These are phyloP conservation scores for Fusarium beomiforme DNA, from an alignment of 2,329 filamentous ascomycete species.

Conservation along the genomic window DNA sequence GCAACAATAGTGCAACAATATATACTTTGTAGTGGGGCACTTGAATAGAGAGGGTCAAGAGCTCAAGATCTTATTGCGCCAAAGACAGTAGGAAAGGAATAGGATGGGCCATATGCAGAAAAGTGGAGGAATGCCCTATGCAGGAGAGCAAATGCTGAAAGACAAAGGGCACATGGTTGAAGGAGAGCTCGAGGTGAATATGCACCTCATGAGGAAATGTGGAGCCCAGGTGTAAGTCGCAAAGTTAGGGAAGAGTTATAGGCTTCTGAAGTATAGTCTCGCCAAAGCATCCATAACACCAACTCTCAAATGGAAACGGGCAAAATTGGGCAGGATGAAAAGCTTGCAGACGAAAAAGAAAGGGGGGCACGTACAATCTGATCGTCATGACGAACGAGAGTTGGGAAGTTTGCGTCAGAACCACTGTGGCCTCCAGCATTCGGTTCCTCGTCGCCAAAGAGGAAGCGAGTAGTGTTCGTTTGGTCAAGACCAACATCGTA, in stretches of 20 bases:
- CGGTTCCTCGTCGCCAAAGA: slow-evolving; percentile 82
- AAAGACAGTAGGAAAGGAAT: neutral
- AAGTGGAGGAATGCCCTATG: slow-evolving; percentile 1
- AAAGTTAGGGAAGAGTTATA: slow-evolving; percentile 10
- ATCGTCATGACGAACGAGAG: slow-evolving; percentile 74
- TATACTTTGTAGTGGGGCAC: slow-evolving; percentile 7
- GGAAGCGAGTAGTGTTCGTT: slow-evolving; percentile 84
- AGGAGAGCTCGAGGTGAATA: slow-evolving; percentile 25
- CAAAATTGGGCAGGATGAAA: neutral
- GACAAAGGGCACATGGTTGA: slow-evolving; percentile 10
- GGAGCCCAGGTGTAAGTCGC: slow-evolving; percentile 25
- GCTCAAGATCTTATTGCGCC: slow-evolving; percentile 12
- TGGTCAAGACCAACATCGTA: slow-evolving; percentile 79
- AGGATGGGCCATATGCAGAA: neutral
- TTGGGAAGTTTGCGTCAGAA: slow-evolving; percentile 87
- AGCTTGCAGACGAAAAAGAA: slow-evolving; percentile 9
- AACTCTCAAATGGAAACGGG: neutral
- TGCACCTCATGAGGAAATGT: slow-evolving; percentile 35
- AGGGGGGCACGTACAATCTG: slow-evolving; percentile 60
- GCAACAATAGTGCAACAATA: slow-evolving; percentile 28
- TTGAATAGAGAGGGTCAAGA: slow-evolving; percentile 2
- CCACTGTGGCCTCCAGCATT: slow-evolving; percentile 60
- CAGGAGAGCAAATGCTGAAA: slow-evolving; percentile 16
- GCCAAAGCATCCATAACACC: neutral
- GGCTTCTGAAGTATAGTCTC: slow-evolving; percentile 17